Evolutionary conservation across 768 basidiomycete species (phyloP), one percentile per base, ranked within the genome.

Genomic region (Lactarius deliciosus): DNA sequence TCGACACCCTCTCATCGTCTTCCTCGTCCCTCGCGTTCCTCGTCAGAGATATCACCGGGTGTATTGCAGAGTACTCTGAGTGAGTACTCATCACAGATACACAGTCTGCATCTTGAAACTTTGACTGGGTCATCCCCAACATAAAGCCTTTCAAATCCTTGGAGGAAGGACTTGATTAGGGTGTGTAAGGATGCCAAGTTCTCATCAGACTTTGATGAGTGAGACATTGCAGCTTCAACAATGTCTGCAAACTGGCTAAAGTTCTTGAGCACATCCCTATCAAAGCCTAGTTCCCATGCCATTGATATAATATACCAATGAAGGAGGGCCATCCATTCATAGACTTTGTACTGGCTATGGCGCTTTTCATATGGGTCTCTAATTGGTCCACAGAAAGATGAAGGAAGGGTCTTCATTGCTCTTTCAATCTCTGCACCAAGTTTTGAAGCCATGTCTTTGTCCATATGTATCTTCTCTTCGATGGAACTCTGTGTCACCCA

Each of bases 401-500:
- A 18, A n/a, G 43, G 20, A 8, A 45, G 43, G 5, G 20, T 45
- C n/a, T n/a, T n/a, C n/a, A n/a, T n/a, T n/a, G n/a, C n/a, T n/a
- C n/a, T n/a, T n/a, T n/a, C n/a, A n/a, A n/a, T n/a, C n/a, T n/a
- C n/a, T n/a, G n/a, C n/a, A n/a, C n/a, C n/a, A n/a, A n/a, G n/a
- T n/a, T n/a, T n/a, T n/a, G n/a, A n/a, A n/a, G n/a, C n/a, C n/a
- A n/a, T n/a, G n/a, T n/a, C n/a, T n/a, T n/a, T n/a, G 28, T 10
- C 13, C 50, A 62, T 28, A 18, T 62, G 45, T 11, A 62, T 62
- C 9, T 8, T 16, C 16, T 62, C 61, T 34, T n/a, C 30, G 0
- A n/a, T 5, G 10, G 30, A 30, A 36, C 61, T 62, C 8, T 36
- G 6, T 25, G 61, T 67, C 45, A 73, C 73, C 76, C 77, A 77